phyloP scores from a whole-genome alignment of 148 eudicot species.

The Diospyros lotus region DNA sequence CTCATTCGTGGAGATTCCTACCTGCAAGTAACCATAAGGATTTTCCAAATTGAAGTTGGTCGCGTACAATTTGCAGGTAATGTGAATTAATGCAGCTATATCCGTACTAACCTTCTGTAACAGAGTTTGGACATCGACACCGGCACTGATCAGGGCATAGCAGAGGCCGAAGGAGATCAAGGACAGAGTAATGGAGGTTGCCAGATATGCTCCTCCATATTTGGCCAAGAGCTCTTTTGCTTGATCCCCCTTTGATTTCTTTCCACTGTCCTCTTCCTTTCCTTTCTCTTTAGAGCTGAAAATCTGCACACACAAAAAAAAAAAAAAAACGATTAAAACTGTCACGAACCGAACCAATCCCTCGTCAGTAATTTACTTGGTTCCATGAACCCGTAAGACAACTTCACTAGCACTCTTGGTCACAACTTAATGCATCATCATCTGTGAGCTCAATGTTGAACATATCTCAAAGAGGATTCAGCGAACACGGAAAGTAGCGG shows the following conservation, averaged over 20 bases:
- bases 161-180: conserved; percentile 78
- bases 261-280: conserved; percentile 24
- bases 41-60: not conserved
- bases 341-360: too few relatives aligned
- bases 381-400: too few relatives aligned
- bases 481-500: too few relatives aligned
- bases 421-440: too few relatives aligned
- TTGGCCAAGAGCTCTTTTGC: conserved; percentile 84
- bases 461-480: too few relatives aligned
- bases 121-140: conserved; percentile 76
- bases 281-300: conserved; percentile 72
- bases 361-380: too few relatives aligned
- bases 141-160: conserved; percentile 69
- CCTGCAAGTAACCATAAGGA: conserved; percentile 27
- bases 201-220: conserved; percentile 92
- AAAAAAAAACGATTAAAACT: too few relatives aligned
- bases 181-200: conserved; percentile 88
- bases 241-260: conserved; percentile 72
- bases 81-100: not conserved
- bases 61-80: not conserved
- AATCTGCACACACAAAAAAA: conserved; percentile 50
- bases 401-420: too few relatives aligned
- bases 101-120: conserved; percentile 59
- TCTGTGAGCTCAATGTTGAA: too few relatives aligned
- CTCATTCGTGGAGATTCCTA: conserved; percentile 70